Base-by-base conservation (phyloP, 2,329 filamentous ascomycete species). In the Calonectria hawksworthii region DNA sequence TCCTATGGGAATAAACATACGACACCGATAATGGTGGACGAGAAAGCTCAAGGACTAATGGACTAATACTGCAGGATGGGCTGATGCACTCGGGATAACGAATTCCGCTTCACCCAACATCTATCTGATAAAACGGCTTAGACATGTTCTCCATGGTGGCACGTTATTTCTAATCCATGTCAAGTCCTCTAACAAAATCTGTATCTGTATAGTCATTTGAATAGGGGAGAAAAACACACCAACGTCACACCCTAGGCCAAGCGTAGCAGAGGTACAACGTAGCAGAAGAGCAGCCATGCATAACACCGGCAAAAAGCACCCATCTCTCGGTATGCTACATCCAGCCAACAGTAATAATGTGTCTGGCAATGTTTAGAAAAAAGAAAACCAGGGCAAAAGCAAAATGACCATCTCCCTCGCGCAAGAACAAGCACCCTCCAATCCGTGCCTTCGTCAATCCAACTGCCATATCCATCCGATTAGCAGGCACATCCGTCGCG, bases 401-500 rank as follows among this genome's bases (percentile, higher is more conserved):
- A 72, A 67, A 54, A 65, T 54, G 32, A 65, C 59, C 76, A 41
- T 68, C 68, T 78, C 72, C 68, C 77, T 65, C 68, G 72, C 64
- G 59, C 32, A 50, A 67, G 50, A 72, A 63, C 11, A 71, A 61
- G 56, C 50, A 61, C 34, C 67, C 50, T 32, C 70, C 70, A 51
- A 56, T 36, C 34, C 73, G 38, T 41, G 41, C 54, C 38, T 66
- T 52, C 68, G 32, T 73, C 72, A 73, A 75, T 68, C 68, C 73
- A 68, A 67, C 71, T 69, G 54, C 36, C 56, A 64, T 50, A 50
- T 72, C 78, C 72, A 32, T 50, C 32, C 56, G 44, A 75, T 90
- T 90, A 99, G 89, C 97, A 99, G 81, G 96, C 93, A 86, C 97
- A 99, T 72, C 96, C 96, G 83, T 98, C 95, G 81, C 95, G 93